Evolutionary conservation across 495 filamentous ascomycete species (phyloP).

Genomic region (Talaromyces nanjingensis): DNA sequence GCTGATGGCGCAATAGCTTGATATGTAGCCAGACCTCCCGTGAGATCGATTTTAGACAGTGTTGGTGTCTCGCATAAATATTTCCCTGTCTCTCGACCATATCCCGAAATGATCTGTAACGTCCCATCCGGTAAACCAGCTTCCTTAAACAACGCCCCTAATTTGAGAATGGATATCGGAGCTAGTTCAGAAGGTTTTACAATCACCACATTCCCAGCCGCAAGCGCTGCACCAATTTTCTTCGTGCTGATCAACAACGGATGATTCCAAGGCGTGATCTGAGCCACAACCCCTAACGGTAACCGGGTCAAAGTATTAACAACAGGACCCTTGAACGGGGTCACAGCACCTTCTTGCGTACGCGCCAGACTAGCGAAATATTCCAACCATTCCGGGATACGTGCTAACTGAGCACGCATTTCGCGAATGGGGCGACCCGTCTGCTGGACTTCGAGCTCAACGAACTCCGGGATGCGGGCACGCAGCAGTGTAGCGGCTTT

Average conservation of each 20-base stretch:
- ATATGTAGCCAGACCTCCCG: slow-evolving; percentile 45
- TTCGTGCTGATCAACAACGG: slow-evolving; percentile 57
- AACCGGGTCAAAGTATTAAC: slow-evolving; percentile 54
- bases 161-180: slow-evolving; percentile 47
- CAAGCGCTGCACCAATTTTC: slow-evolving; percentile 55
- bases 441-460: slow-evolving; percentile 51
- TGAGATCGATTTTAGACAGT: slow-evolving; percentile 56
- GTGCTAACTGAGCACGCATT: slow-evolving; percentile 57
- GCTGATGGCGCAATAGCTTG: slow-evolving; percentile 40
- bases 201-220: slow-evolving; percentile 55
- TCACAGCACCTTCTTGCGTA: slow-evolving; percentile 52
- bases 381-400: slow-evolving; percentile 56
- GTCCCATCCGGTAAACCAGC: slow-evolving; percentile 52
- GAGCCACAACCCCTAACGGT: slow-evolving; percentile 56
- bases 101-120: slow-evolving; percentile 50
- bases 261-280: slow-evolving; percentile 62
- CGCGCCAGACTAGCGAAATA: slow-evolving; percentile 56
- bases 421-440: slow-evolving; percentile 58
- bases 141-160: slow-evolving; percentile 44
- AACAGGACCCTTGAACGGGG: slow-evolving; percentile 52
- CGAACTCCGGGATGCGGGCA: slow-evolving; percentile 39
- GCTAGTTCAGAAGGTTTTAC: slow-evolving; percentile 57
- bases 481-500: slow-evolving; percentile 46
- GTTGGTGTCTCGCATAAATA: slow-evolving; percentile 44
- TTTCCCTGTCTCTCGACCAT: slow-evolving; percentile 45